Base-by-base conservation (phyloP, 805 yeast genomes). In the Saccharomyces kudriavzevii region DNA sequence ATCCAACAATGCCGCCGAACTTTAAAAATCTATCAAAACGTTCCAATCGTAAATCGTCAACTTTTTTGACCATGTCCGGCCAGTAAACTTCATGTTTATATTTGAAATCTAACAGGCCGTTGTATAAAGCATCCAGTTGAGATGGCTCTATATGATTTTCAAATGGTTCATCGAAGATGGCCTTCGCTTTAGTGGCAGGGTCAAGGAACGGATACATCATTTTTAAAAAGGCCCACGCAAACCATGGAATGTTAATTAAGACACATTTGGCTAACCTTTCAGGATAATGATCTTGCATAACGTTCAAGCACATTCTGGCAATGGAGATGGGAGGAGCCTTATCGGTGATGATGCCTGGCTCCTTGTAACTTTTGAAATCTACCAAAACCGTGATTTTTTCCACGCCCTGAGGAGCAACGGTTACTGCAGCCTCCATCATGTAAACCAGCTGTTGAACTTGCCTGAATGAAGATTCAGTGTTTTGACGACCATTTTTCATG, bases 371-470 rank as follows among this genome's bases (percentile, higher is more conserved):
- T 57, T 80, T 78, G 65, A 81, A 80, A 64, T 81, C 85, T 43
- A 79, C 79, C 52, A 81, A 68, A 22, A 80, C 71, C 6, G 84
- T 81, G 30, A 80, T 65, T 2, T 79, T 74, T 51, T 80, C 84
- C 49, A 78, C 83, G 35, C 84, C 84, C 47, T 80, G 81, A 4
- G 84, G 84, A 77, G 79, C 77, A 63, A 72, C 71, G 46, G 76
- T 73, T 5, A 77, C 78, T 9, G 79, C 79, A 29, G 74, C 61
- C 59, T 81, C 85, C 62, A 80, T 70, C 83, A 80, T 80, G 63
- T 74, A 80, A 17, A 81, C 80, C 61, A 81, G 67, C 56, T 77
- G 82, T 57, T 80, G 81, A 1, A 81, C 82, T 58, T 81, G 84
- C 54, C 74, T 72, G 30, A 75, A 70, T 1, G 80, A 71, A 0